Base-by-base conservation (phyloP, 805 yeast species). In the Starmerella gropengiesseri region DNA sequence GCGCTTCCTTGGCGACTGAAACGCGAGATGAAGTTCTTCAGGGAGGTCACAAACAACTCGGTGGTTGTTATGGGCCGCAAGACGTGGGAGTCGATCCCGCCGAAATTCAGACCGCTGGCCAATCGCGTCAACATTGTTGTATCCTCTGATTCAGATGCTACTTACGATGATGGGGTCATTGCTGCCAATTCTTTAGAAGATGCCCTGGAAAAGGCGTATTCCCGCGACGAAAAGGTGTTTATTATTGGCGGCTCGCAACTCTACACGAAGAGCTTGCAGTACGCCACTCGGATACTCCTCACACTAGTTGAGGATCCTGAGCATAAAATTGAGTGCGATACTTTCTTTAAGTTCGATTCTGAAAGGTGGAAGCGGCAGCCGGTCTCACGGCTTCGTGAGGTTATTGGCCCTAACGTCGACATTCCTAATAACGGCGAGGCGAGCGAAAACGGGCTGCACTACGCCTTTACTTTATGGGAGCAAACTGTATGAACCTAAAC, bases 81-180 rank as follows among this genome's bases (percentile, higher is more conserved):
- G 57, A 89, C 97, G 2, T 91, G 96, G 94, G 91, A 86, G 25
- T 82, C 94, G 7, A 87, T 91, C 25, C 97, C 98, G 0, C 48
- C 62, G 1, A 77, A 71, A 57, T 91, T 85, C 63, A 68, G 94
- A 48, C 98, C 98, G 0, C 67, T 91, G 34, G 78, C 79, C 3
- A 74, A 68, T 37, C 70, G 98, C 44, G 44, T 75, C 21, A 91
- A 91, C 59, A 75, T 86, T 12, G 75, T 91, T 0, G 63, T 91
- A 9, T 80, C 94, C 20, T 63, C 86, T 37, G 57, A 59, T 33
- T 33, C 48, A 3, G 16, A 29, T 2, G 47, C 58, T 4, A 40
- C 46, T 2, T 50, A 50, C 8, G 55, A 47, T 16, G 49, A 44
- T 1, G 51, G 44, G 6, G 68, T 66, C 7, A 31, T 60, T 19